Base-by-base conservation (phyloP, 2,329 filamentous ascomycete species). In the Phoma herbarum region DNA sequence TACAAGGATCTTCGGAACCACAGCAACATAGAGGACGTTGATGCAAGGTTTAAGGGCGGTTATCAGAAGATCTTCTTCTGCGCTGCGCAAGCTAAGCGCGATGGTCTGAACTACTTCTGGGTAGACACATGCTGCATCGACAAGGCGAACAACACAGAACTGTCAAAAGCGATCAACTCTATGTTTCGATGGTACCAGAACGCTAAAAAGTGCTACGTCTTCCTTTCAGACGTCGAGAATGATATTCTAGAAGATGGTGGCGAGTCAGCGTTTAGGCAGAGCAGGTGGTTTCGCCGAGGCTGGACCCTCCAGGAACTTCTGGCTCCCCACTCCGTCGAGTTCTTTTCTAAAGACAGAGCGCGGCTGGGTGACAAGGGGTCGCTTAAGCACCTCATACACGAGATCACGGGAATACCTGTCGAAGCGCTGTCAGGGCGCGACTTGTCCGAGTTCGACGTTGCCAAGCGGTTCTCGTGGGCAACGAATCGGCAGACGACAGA, bases 231-330 rank as follows among this genome's bases (percentile, higher is more conserved):
- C 23, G 25, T 49, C 22, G 18, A 39, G 37, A n/a, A 26, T 4
- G 11, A 12, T 22, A 26, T 22, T 5, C 16, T 22, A 39, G 23
- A 49, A 12, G 6, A 4, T 9, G 18, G 20, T 4, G 18, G 18
- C n/a, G 35, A 39, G 37, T 12, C 18, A 5, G 9, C 22, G 4
- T 26, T 49, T 12, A 16, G 6, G 33, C 16, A 49, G 9, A 49
- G 47, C 25, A 52, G 50, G 20, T 64, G 62, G 62, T 62, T 51
- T 12, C 43, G 25, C 26, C 25, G 48, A 5, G 48, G 48, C 9
- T 64, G 61, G 59, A 61, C 59, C n/a, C 33, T 64, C 4, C 61
- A 64, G 45, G 61, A 64, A 25, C 59, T 64, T 39, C 46, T 67
- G 47, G 66, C 66, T 46, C 63, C 66, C 3, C 20, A 23, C 18